A percentile compares a stretch with the other conserved stretches of the same genome.
Conservation (phyloP, 345 rosid species). For the Populus euphratica region DNA sequence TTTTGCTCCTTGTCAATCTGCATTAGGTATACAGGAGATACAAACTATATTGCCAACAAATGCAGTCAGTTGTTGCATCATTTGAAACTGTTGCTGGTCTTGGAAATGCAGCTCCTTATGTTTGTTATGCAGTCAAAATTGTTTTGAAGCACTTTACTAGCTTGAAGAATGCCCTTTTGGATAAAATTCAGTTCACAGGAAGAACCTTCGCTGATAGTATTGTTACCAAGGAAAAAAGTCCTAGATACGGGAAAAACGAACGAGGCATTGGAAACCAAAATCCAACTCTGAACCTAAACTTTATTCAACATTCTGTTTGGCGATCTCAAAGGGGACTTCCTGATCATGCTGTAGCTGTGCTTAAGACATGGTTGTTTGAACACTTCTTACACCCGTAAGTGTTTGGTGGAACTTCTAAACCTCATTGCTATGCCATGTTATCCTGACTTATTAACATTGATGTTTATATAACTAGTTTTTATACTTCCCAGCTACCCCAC, state of each 20-base stretch:
- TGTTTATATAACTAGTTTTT: not conserved
- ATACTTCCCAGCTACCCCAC: constrained; percentile 21
- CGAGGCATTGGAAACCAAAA: not conserved
- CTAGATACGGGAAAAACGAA: constrained; percentile 1
- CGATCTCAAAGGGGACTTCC: constrained; percentile 32
- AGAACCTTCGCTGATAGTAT: not conserved
- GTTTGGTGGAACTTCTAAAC: not conserved
- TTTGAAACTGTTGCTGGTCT: constrained; percentile 26
- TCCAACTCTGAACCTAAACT: not conserved
- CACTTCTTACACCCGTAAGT: constrained; percentile 36
- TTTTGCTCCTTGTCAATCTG: not conserved
- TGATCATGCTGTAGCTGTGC: constrained; percentile 27
- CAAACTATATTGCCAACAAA: constrained; percentile 25
- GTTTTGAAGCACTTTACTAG: constrained; percentile 21
- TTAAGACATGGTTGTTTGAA: constrained; percentile 27
- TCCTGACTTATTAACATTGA: not conserved
- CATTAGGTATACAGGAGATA: constrained; percentile 20
- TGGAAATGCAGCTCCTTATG: constrained; percentile 21
- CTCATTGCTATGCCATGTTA: not conserved
- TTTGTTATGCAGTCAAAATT: constrained; percentile 7
- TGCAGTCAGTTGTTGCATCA: constrained; percentile 23
- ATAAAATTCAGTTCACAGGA: constrained; percentile 12
- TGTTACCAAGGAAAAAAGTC: not conserved
- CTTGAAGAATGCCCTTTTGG: constrained; percentile 22
- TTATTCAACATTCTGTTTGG: constrained; percentile 20